These are phyloP conservation scores for Bruguiera hainesii DNA, from an alignment of 441 rosid species.

Conservation along the genomic window DNA sequence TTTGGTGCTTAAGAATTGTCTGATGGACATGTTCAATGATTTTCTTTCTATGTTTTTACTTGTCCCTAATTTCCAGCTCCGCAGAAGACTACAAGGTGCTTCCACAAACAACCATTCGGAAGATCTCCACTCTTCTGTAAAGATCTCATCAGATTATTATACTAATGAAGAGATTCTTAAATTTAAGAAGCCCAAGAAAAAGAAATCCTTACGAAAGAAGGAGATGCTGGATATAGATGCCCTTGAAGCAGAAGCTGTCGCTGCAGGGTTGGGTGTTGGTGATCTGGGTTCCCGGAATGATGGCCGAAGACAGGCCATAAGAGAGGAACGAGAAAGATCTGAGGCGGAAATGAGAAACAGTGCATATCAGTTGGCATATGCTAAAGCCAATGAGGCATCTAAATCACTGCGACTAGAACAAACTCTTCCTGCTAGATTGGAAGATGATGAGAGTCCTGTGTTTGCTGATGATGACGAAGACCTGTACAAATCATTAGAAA, in stretches of 20 bases:
- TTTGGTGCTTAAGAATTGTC: not conserved
- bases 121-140: conserved; percentile 63
- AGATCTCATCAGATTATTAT: conserved; percentile 73
- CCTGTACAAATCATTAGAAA: conserved; percentile 74
- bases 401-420: conserved; percentile 66
- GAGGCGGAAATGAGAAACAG: conserved; percentile 75
- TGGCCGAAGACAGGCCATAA: conserved; percentile 76
- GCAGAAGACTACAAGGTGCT: conserved; percentile 70
- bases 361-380: conserved; percentile 72
- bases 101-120: conserved; percentile 49
- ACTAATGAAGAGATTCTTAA: conserved; percentile 84
- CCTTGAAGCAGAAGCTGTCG: conserved; percentile 89
- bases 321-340: conserved; percentile 67
- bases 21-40: not conserved
- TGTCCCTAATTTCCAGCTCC: conserved; percentile 49
- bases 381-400: conserved; percentile 94
- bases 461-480: conserved; percentile 84
- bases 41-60: conserved; percentile 8
- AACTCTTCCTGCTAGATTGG: conserved; percentile 42
- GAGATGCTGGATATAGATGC: conserved; percentile 83
- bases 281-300: conserved; percentile 97
- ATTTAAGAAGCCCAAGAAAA: conserved; percentile 93
- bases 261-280: conserved; percentile 77
- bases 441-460: conserved; percentile 54
- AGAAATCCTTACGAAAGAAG: conserved; percentile 76